A percentile compares a stretch with the other conserved stretches of the same genome.
phyloP scores from a whole-genome alignment of 805 yeast genomes.

The Teunomyces barrocoloradensis region DNA sequence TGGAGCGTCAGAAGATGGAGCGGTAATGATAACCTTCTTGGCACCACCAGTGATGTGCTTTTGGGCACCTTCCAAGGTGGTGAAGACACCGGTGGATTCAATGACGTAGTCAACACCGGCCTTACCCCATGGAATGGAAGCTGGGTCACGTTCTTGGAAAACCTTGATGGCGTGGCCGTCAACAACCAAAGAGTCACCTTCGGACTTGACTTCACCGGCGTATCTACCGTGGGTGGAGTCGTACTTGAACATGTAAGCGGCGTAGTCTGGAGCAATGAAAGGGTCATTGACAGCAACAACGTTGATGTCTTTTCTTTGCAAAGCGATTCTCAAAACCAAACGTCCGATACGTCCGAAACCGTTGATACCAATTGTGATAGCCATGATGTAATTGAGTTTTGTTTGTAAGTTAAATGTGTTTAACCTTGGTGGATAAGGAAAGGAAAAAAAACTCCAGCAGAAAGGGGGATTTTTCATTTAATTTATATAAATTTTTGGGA shows the following conservation, averaged over 20 bases:
- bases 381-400: slow-evolving; percentile 13
- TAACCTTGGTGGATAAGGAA: not conserved
- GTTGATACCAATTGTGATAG: slow-evolving; percentile 32
- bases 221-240: slow-evolving; percentile 36
- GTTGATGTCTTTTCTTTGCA: slow-evolving; percentile 29
- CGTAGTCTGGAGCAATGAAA: slow-evolving; percentile 34
- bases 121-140: slow-evolving; percentile 34
- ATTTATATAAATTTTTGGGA: slow-evolving; percentile 8
- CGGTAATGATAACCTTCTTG: slow-evolving; percentile 34
- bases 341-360: slow-evolving; percentile 39
- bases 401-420: not conserved
- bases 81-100: slow-evolving; percentile 37
- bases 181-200: slow-evolving; percentile 23
- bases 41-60: slow-evolving; percentile 38
- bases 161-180: slow-evolving; percentile 29
- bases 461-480: not conserved
- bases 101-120: slow-evolving; percentile 30
- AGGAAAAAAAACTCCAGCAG: not conserved
- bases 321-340: slow-evolving; percentile 33
- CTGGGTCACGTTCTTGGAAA: slow-evolving; percentile 35
- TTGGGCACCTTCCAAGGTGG: slow-evolving; percentile 33
- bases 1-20: slow-evolving; percentile 36
- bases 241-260: slow-evolving; percentile 37
- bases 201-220: slow-evolving; percentile 27
- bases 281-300: slow-evolving; percentile 36